Evolutionary conservation across 108 stramenopile species (phyloP).

Genomic region (Nitzschia inconspicua): DNA sequence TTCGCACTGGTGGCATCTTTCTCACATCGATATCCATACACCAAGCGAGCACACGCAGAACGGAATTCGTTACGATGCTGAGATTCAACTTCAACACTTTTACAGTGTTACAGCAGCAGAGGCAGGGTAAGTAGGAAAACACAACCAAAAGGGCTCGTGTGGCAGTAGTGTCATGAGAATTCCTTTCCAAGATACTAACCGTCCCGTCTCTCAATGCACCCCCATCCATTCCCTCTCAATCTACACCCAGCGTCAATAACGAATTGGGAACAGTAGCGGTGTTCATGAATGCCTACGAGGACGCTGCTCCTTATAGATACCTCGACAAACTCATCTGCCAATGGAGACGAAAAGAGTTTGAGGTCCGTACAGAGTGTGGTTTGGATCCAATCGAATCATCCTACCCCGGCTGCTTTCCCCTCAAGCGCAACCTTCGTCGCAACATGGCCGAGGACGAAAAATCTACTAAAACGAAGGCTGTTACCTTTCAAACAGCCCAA

Average conservation of each 20-base stretch:
- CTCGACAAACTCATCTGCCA: constrained; percentile 55
- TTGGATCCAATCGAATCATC: constrained; percentile 21
- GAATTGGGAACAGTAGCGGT: constrained; percentile 37
- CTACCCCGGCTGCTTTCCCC: constrained; percentile 27
- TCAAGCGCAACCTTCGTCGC: constrained; percentile 2
- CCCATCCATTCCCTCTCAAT: not conserved
- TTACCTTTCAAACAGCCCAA: constrained; percentile 4
- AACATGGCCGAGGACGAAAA: not conserved
- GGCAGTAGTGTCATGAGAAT: not conserved
- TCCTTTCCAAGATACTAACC: not conserved
- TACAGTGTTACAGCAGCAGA: constrained; percentile 14
- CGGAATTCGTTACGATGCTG: constrained; percentile 47
- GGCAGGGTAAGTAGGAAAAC: not conserved
- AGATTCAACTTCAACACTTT: constrained; percentile 38
- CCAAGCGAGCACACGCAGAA: constrained; percentile 49
- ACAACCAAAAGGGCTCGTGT: not conserved
- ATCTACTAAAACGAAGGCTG: not conserved
- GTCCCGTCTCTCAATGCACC: not conserved
- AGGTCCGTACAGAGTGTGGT: constrained; percentile 40
- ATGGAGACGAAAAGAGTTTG: constrained; percentile 40
- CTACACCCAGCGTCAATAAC: constrained; percentile 17
- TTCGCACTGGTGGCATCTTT: constrained; percentile 44
- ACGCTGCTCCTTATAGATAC: constrained; percentile 19
- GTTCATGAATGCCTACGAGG: constrained; percentile 36
- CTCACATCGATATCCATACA: constrained; percentile 40